Evolutionary conservation across 352 stramenopile genomes (phyloP).

Genomic region (Pythium angustatum): DNA sequence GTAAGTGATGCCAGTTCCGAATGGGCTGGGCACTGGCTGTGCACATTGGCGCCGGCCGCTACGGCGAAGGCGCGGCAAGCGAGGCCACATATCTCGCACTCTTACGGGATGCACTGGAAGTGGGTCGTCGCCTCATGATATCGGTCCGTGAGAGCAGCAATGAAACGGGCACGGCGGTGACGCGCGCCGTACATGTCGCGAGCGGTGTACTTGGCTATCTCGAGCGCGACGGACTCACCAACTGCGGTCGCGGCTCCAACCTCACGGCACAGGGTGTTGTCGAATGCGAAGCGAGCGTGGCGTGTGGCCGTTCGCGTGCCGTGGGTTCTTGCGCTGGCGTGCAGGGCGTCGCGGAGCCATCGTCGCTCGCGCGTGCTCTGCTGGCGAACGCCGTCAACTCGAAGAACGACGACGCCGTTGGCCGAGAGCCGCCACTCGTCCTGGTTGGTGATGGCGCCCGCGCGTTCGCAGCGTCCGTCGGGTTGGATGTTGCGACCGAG

Average conservation of each 20-base stretch:
- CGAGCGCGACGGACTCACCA: constrained; percentile 53
- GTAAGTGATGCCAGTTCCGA: background rate
- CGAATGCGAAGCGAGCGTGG: constrained; percentile 61
- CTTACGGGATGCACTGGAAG: constrained; percentile 32
- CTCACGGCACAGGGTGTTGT: constrained; percentile 47
- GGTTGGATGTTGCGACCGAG: constrained; percentile 36
- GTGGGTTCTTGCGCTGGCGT: constrained; percentile 52
- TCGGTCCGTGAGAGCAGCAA: background rate
- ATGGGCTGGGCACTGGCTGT: constrained; percentile 60
- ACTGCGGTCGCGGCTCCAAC: constrained; percentile 59
- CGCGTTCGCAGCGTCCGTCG: constrained; percentile 36
- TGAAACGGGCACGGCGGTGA: constrained; percentile 9
- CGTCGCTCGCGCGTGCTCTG: constrained; percentile 43
- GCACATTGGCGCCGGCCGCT: constrained; percentile 55
- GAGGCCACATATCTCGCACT: constrained; percentile 48
- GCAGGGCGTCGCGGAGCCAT: constrained; percentile 49
- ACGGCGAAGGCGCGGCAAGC: constrained; percentile 34
- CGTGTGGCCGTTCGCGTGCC: constrained; percentile 39
- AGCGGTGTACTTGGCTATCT: constrained; percentile 42
- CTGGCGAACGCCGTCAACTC: constrained; percentile 19
- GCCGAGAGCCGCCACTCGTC: constrained; percentile 57
- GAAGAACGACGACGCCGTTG: constrained; percentile 11
- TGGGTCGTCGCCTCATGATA: constrained; percentile 4
- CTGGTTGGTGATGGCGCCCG: constrained; percentile 50
- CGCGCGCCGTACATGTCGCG: constrained; percentile 28